Evolutionary conservation across 2,329 filamentous ascomycete species (phyloP).

Genomic region (Aspergillus phoenicis): DNA sequence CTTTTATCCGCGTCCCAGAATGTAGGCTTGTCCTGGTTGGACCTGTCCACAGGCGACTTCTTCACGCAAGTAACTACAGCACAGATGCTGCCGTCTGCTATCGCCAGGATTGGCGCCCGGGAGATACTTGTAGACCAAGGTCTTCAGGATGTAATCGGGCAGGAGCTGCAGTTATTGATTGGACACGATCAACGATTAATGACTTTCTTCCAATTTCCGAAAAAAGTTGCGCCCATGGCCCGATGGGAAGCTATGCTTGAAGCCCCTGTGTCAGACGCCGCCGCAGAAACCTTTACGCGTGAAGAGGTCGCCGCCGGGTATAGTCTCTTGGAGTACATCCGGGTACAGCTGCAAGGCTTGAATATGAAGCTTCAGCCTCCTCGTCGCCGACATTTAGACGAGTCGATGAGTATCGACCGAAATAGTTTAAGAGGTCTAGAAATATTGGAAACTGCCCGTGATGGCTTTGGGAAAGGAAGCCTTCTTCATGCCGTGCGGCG

Average conservation of each 20-base stretch:
- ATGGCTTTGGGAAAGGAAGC: slow-evolving; percentile 77
- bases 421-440: slow-evolving; percentile 89
- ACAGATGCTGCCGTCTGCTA: slow-evolving; percentile 71
- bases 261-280: slow-evolving; percentile 62
- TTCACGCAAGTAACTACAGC: slow-evolving; percentile 77
- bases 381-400: slow-evolving; percentile 68
- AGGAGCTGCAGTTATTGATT: slow-evolving; percentile 67
- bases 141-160: slow-evolving; percentile 59
- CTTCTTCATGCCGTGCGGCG: slow-evolving; percentile 84
- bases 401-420: slow-evolving; percentile 88
- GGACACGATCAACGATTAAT: slow-evolving; percentile 75
- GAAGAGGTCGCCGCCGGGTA: slow-evolving; percentile 77
- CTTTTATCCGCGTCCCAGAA: slow-evolving; percentile 41
- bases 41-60: slow-evolving; percentile 93
- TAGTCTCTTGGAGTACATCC: slow-evolving; percentile 81
- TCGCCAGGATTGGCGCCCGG: slow-evolving; percentile 79
- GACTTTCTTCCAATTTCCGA: slow-evolving; percentile 64
- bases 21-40: slow-evolving; percentile 87
- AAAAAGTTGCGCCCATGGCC: slow-evolving; percentile 53
- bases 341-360: slow-evolving; percentile 73
- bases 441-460: slow-evolving; percentile 81
- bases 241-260: slow-evolving; percentile 80
- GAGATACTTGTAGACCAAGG: slow-evolving; percentile 79
- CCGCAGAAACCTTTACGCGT: slow-evolving; percentile 60
- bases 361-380: slow-evolving; percentile 84